Evolutionary conservation across 106 monocot genomes (phyloP).

Genomic region (Hemerocallis citrina): DNA sequence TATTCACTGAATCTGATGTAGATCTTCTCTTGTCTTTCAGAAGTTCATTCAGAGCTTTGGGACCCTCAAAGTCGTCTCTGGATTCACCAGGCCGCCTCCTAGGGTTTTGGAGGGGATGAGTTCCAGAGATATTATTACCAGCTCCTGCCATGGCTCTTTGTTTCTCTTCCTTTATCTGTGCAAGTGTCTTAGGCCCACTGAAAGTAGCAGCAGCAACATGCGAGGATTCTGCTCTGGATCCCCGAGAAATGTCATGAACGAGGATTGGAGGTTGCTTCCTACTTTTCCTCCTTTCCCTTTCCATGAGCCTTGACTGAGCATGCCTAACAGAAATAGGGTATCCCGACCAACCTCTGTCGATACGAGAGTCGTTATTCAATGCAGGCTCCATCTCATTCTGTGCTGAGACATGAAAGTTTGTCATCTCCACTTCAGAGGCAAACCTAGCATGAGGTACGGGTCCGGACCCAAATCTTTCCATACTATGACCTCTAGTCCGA

Average conservation of each 20-base stretch:
- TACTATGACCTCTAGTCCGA: background rate
- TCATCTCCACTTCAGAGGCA: conserved; percentile 10
- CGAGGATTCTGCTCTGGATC: conserved; percentile 3
- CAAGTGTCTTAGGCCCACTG: conserved; percentile 38
- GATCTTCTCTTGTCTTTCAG: conserved; percentile 29
- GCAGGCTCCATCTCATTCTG: background rate
- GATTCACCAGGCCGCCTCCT: conserved; percentile 1
- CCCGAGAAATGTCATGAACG: no score
- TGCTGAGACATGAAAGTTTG: background rate
- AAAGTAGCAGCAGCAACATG: conserved; percentile 13
- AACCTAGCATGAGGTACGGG: conserved; percentile 10
- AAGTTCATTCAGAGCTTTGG: conserved; percentile 43
- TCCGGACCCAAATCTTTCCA: conserved; percentile 1
- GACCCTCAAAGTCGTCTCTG: conserved; percentile 29
- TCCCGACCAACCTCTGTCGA: conserved; percentile 1
- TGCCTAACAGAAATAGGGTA: conserved; percentile 1
- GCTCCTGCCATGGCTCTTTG: conserved; percentile 9
- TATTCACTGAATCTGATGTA: background rate
- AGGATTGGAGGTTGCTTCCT: background rate
- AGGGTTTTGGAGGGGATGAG: background rate
- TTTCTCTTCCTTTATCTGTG: conserved; percentile 51
- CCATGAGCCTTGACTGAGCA: conserved; percentile 3
- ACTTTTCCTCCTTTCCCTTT: conserved; percentile 21
- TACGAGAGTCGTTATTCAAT: background rate
- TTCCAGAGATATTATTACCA: background rate